These are phyloP conservation scores for Hymenoscyphus albidus DNA, from an alignment of 2,329 filamentous ascomycete species.

Conservation along the genomic window DNA sequence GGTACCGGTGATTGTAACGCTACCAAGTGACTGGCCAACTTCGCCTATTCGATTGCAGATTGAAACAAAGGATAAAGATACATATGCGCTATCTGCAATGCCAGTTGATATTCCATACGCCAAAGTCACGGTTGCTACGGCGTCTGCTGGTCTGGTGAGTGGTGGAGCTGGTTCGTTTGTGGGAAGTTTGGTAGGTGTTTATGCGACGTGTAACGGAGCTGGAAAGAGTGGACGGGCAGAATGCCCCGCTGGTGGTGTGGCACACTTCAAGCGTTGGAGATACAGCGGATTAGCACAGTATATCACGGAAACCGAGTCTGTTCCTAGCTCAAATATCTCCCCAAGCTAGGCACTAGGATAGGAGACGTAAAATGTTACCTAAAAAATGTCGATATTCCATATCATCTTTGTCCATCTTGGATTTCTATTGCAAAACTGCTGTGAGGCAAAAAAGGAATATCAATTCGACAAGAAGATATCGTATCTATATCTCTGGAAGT, in stretches of 20 bases:
- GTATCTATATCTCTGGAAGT: too few species aligned
- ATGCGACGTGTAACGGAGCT: slow-evolving; percentile 49
- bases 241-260: neutral
- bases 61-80: slow-evolving; percentile 17
- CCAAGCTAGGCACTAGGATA: neutral
- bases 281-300: neutral
- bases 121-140: slow-evolving; percentile 43
- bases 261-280: neutral
- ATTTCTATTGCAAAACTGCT: too few species aligned
- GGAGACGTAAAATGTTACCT: neutral
- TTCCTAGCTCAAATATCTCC: neutral
- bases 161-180: slow-evolving; percentile 21
- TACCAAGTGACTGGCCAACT: slow-evolving; percentile 12
- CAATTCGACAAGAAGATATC: too few species aligned
- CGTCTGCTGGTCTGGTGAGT: slow-evolving; percentile 30
- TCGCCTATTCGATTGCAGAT: slow-evolving; percentile 17
- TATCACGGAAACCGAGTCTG: neutral
- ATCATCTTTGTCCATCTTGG: too few species aligned
- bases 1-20: slow-evolving; percentile 8
- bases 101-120: slow-evolving; percentile 35
- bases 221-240: neutral
- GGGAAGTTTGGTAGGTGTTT: slow-evolving; percentile 38
- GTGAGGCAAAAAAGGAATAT: too few species aligned
- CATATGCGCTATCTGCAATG: slow-evolving; percentile 20
- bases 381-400: too few species aligned